Base-by-base conservation (phyloP, 371 early-diverging fungal species). In the Catenaria anguillulae region DNA sequence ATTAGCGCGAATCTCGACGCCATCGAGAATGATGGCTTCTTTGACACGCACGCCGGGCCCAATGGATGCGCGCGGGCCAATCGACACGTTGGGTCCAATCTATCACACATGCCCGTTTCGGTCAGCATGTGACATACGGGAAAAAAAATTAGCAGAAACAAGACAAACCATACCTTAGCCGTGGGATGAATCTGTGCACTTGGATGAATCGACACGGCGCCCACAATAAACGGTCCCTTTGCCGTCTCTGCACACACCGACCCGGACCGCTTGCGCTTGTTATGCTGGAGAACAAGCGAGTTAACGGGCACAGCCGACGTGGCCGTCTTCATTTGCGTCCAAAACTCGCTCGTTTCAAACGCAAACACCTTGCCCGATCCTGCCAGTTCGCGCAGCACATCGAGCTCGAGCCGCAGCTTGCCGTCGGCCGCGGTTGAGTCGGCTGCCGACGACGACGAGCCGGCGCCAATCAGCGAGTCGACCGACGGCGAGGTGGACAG, bases 71-170 rank as follows among this genome's bases (percentile, higher is more conserved):
- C 92, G 92, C 21, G 93, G 88, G 46, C 93, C 97, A 65, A 96
- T 88, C n/a, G 87, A 86, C 8, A 94, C 94, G 72, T 96, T 93
- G 48, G 93, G 95, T 2, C 95, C 93, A 63, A 98, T 84, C 79
- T 84, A 10, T 40, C n/a, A n/a, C n/a, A n/a, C n/a, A n/a, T n/a
- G n/a, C n/a, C n/a, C n/a, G n/a, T n/a, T 67, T 37, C 29, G n/a
- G 37, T 17, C 24, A 10, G 45, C 63, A 23, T 31, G 0, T 13
- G 19, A 23, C 3, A 45, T 19, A 56, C 13, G 34, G 34, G 15
- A 17, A 17, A 13, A 34, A 29, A 48, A 13, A 45, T 23, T 1
- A 54, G 12, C 33, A 21, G 8, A 33, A 33, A 54, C 15, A 10
- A 60, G 33, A 8, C 6, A 33, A 0, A 26, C 31, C 29, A 37